Evolutionary conservation across 805 yeast species (phyloP), one percentile per base, ranked within the genome.

Genomic region (Suhomyces sp.): DNA sequence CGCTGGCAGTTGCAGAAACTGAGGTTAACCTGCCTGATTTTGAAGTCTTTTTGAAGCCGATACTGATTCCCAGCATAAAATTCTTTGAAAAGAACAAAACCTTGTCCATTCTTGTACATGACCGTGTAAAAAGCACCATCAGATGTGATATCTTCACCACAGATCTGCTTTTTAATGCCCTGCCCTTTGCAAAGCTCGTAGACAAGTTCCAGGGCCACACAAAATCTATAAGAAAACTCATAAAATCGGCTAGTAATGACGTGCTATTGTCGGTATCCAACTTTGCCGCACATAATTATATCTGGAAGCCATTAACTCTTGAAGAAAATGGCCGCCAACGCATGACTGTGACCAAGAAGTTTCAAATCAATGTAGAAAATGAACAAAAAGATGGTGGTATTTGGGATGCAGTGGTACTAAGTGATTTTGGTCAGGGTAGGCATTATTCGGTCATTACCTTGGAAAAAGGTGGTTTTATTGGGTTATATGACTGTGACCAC

Each of bases 171-270:
- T 47, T 40, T 35, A 20, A 19, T n/a, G 31, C 20, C 12, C n/a
- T 1, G 10, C 20, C 27, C 9, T 43, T 43, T 21, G 13, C 43
- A 1, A 48, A 43, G 33, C 58, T 74, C 19, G 39, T 60, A 2
- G 61, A 84, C 55, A 84, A 86, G 57, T 81, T 86, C 50, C 89
- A 96, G 1, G 98, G 98, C 1, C 97, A 91, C 63, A 80, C 83
- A 50, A 91, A 91, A 62, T 88, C 97, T 0, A 84, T 92, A 20
- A 82, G 81, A 57, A 78, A 76, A 46, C 66, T 92, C 3, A 71
- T 82, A 15, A 81, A 91, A 59, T 86, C 96, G 1, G 71, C 82
- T 24, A 63, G 72, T 1, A 59, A 58, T 13, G 65, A 70, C 44
- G 54, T 73, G 1, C 50, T 74, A 39, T 57, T 75, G 12, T 74